Conservation (phyloP, 2,329 filamentous ascomycete genomes). For the Colletotrichum filicis region DNA sequence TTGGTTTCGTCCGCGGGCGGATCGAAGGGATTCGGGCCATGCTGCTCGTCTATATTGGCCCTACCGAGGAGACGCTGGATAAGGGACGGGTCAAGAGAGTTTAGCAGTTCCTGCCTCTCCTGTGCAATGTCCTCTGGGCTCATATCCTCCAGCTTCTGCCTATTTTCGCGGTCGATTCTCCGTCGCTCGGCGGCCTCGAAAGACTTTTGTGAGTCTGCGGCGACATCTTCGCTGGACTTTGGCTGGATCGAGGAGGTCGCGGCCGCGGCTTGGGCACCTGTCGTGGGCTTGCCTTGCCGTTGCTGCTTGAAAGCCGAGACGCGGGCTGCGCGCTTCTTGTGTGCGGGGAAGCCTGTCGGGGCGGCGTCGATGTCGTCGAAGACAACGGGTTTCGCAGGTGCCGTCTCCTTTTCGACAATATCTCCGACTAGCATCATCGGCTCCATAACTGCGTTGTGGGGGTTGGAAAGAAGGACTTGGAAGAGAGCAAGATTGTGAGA, state of each 20-base stretch:
- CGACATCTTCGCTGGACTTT: slow-evolving; percentile 31
- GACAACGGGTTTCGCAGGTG: slow-evolving; percentile 69
- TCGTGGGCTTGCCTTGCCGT: slow-evolving; percentile 49
- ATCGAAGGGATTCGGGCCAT: slow-evolving; percentile 57
- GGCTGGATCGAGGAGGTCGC: neutral
- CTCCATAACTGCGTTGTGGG: slow-evolving; percentile 43
- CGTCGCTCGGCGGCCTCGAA: slow-evolving; percentile 69
- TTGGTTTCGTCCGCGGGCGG: slow-evolving; percentile 28
- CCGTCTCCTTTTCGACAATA: slow-evolving; percentile 78
- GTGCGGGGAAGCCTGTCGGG: slow-evolving; percentile 84
- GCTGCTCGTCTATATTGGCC: slow-evolving; percentile 77
- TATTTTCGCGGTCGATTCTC: slow-evolving; percentile 87
- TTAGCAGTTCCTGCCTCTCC: slow-evolving; percentile 83
- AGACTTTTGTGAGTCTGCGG: slow-evolving; percentile 32
- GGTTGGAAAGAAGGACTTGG: neutral
- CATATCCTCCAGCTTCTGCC: slow-evolving; percentile 79
- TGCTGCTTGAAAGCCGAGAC: slow-evolving; percentile 85
- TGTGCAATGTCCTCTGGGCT: slow-evolving; percentile 82
- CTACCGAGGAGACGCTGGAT: slow-evolving; percentile 81
- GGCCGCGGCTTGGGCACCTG: slow-evolving; percentile 40
- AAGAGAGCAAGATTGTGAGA: neutral
- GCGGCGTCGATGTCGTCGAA: slow-evolving; percentile 68
- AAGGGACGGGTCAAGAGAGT: slow-evolving; percentile 78
- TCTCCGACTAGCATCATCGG: slow-evolving; percentile 73
- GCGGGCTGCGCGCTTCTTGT: slow-evolving; percentile 76